Evolutionary conservation across 352 stramenopile genomes (phyloP).

Genomic region (Pythium aphanidermatum): DNA sequence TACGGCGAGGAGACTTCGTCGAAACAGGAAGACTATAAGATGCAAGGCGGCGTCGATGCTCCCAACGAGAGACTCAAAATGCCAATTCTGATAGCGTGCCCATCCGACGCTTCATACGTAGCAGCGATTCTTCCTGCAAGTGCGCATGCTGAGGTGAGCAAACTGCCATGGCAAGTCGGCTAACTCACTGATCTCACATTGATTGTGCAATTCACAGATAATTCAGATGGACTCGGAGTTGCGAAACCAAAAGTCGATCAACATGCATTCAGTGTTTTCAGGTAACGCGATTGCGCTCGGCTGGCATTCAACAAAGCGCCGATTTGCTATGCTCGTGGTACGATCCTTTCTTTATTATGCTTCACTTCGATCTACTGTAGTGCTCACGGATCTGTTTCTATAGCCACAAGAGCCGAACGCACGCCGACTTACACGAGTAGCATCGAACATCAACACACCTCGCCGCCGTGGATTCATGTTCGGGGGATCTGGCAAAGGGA

Average conservation of each 20-base stretch:
- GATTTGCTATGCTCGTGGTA: slow-evolving; percentile 55
- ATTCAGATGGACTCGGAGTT: slow-evolving; percentile 65
- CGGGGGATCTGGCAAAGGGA: slow-evolving; percentile 32
- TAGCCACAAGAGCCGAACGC: slow-evolving; percentile 56
- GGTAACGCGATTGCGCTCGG: slow-evolving; percentile 53
- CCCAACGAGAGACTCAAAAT: slow-evolving; percentile 33
- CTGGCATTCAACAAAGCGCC: slow-evolving; percentile 45
- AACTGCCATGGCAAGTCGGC: no score
- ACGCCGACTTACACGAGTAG: slow-evolving; percentile 26
- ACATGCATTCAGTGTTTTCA: slow-evolving; percentile 48
- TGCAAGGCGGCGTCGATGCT: slow-evolving; percentile 38
- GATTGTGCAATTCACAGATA: slow-evolving; percentile 27
- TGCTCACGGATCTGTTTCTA: no score
- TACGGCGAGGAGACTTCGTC: slow-evolving; percentile 44
- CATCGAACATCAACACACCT: slow-evolving; percentile 29
- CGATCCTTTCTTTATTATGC: slow-evolving; percentile 1
- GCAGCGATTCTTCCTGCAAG: slow-evolving; percentile 39
- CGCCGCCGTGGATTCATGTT: slow-evolving; percentile 67
- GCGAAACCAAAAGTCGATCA: slow-evolving; percentile 56
- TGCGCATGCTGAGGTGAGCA: slow-evolving; percentile 53
- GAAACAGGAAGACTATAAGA: slow-evolving; percentile 48
- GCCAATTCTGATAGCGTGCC: slow-evolving; percentile 30
- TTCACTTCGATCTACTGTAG: no score
- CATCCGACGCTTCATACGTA: slow-evolving; percentile 28
- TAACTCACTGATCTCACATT: no score